These are phyloP conservation scores for Crucibulum laeve DNA, from an alignment of 768 basidiomycete species.

Conservation along the genomic window DNA sequence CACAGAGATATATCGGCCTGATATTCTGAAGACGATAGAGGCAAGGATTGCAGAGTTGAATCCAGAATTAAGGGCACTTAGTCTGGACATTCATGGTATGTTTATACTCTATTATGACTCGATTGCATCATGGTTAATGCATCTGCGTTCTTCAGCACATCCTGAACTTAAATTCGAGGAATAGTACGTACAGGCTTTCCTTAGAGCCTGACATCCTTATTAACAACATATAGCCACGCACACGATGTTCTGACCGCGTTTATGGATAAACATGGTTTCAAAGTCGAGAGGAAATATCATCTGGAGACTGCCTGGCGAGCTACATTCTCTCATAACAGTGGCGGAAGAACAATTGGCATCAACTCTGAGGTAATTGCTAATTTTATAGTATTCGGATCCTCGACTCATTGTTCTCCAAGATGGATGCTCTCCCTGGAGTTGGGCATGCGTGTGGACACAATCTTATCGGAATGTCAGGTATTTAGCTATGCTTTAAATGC, in stretches of 20 bases:
- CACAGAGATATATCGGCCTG: slow-evolving; percentile 43
- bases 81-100: slow-evolving; percentile 70
- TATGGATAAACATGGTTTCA: slow-evolving; percentile 62
- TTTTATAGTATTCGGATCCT: neutral
- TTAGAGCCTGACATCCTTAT: neutral
- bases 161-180: slow-evolving; percentile 71
- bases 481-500: neutral
- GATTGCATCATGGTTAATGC: no score
- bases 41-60: slow-evolving; percentile 48
- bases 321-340: slow-evolving; percentile 55
- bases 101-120: no score
- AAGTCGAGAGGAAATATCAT: slow-evolving; percentile 54
- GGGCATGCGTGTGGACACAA: slow-evolving; percentile 84
- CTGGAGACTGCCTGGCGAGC: slow-evolving; percentile 80
- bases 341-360: slow-evolving; percentile 68
- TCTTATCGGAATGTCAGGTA: slow-evolving; percentile 64
- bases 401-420: slow-evolving; percentile 24
- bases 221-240: slow-evolving; percentile 56
- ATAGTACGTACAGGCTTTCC: slow-evolving; percentile 33
- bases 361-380: slow-evolving; percentile 61
- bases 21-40: slow-evolving; percentile 61
- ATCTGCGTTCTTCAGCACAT: slow-evolving; percentile 56
- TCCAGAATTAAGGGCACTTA: slow-evolving; percentile 51
- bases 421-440: slow-evolving; percentile 59
- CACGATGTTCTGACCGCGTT: slow-evolving; percentile 69